Percentiles rank a stretch among this genome's conserved stretches.
Conservation (phyloP, 2,329 filamentous ascomycete species). For the Parastagonospora avenae region DNA sequence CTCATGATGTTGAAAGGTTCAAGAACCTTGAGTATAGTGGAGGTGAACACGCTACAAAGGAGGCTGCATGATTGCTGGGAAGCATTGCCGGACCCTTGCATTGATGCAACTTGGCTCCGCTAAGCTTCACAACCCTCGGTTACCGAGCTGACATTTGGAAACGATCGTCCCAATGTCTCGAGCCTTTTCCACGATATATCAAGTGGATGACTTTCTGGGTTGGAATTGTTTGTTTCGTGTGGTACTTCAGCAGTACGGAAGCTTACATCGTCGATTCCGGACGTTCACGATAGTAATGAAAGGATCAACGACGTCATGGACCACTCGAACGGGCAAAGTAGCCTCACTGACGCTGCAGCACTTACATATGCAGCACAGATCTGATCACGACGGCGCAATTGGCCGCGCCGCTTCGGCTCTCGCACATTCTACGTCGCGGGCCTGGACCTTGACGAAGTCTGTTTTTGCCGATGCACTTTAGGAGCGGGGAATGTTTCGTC, state of each 20-base stretch:
- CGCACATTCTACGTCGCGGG: conserved; percentile 10
- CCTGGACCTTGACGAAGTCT: conserved; percentile 8
- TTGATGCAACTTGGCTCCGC: too few relatives aligned
- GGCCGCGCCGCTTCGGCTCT: conserved; percentile 22
- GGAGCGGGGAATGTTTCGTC: neutral
- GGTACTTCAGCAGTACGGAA: neutral
- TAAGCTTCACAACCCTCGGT: too few relatives aligned
- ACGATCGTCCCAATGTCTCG: too few relatives aligned
- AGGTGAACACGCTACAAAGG: too few relatives aligned
- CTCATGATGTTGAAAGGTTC: too few relatives aligned
- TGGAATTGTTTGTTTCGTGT: too few relatives aligned
- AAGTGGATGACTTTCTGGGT: too few relatives aligned
- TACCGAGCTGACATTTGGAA: too few relatives aligned
- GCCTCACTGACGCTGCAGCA: conserved; percentile 34
- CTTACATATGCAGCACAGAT: conserved; percentile 37
- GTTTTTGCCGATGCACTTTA: conserved; percentile 11
- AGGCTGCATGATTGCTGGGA: too few relatives aligned
- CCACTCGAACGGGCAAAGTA: conserved; percentile 43
- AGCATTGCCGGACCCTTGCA: too few relatives aligned
- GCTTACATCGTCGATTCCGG: neutral
- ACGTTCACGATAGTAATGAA: conserved; percentile 1
- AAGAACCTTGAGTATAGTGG: too few relatives aligned
- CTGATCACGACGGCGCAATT: conserved; percentile 25
- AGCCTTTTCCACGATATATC: too few relatives aligned
- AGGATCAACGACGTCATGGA: conserved; percentile 41